These are phyloP conservation scores for Hyphopichia wangnamkhiaoensis DNA, from an alignment of 1,139 yeast species.

Conservation along the genomic window DNA sequence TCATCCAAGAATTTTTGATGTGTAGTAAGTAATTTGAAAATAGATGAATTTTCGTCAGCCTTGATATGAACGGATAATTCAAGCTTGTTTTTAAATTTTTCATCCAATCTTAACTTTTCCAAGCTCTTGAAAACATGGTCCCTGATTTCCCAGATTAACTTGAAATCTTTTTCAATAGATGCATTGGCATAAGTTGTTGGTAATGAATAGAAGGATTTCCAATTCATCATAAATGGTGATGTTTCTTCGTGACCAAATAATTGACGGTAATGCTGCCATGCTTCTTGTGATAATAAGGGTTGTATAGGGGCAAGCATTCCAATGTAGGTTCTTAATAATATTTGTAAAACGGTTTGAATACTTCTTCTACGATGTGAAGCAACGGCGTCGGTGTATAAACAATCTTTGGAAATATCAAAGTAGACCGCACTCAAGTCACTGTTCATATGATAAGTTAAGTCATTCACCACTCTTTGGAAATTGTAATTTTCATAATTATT, in stretches of 20 bases:
- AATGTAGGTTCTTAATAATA: constrained; percentile 61
- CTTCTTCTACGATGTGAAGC: constrained; percentile 56
- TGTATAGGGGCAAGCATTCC: constrained; percentile 76
- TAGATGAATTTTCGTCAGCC: constrained; percentile 14
- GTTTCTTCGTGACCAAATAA: constrained; percentile 27
- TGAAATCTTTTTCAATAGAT: constrained; percentile 41
- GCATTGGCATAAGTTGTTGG: constrained; percentile 26
- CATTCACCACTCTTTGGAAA: constrained; percentile 66
- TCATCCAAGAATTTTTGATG: constrained; percentile 48
- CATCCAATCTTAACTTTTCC: constrained; percentile 32
- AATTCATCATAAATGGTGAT: constrained; percentile 56
- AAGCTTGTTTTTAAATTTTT: constrained; percentile 59
- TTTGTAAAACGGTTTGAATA: constrained; percentile 69
- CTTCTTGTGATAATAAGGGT: constrained; percentile 86
- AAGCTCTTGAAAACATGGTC: constrained; percentile 47
- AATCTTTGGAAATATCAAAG: constrained; percentile 84
- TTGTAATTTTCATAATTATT: constrained; percentile 56
- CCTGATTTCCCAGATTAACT: constrained; percentile 45
- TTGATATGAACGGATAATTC: constrained; percentile 55
- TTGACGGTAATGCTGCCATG: constrained; percentile 61
- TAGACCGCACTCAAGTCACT: constrained; percentile 77
- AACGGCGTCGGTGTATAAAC: constrained; percentile 68
- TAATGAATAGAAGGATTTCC: constrained; percentile 29
- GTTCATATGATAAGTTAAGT: constrained; percentile 71
- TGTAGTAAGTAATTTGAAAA: constrained; percentile 14